Evolutionary conservation across 768 basidiomycete genomes (phyloP), one percentile per base, ranked within the genome.

Genomic region (Xerocomellus intermedius): DNA sequence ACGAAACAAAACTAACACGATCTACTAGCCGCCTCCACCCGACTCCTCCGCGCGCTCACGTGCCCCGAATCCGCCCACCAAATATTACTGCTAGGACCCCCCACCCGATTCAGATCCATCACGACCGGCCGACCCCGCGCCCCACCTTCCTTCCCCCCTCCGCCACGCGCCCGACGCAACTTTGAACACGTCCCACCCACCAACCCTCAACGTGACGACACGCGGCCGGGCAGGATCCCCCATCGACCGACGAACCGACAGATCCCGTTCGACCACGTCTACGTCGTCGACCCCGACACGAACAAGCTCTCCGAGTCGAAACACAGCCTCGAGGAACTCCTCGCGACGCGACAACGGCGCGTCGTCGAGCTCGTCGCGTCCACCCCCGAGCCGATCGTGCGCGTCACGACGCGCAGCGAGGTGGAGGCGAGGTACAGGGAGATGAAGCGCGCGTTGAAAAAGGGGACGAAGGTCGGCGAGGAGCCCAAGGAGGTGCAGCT

Each of bases 401-500:
- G 78, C 55, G 66, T 89, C 26, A 61, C 84, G 28, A 71, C 81
- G 61, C 76, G 76, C 54, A 75, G 75, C 56, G 76, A 72, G 33
- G 70, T 73, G 37, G 74, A 73, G 53, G 71, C 70, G 37, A 75
- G 74, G 57, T 65, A 73, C 19, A 74, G 71, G 56, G 69, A 73
- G 52, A 60, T 69, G 47, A 75, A 73, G 58, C 68, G 63, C 45
- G 73, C 74, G 62, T 52, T 38, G 58, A 69, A 42, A 66, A 72
- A 48, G 67, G 75, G 54, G 55, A 67, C 21, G 49, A 65, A 57
- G 54, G 63, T 52, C 10, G 59, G 65, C 22, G 65, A 64, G 56
- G 72, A 71, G 58, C 65, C 73, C 50, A 91, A 91, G 73, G 85
- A 89, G 73, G 74, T 90, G 5, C 86, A 88, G 70, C 64, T 93